phyloP scores from a whole-genome alignment of 805 yeast species.

The Metschnikowia hibisci region DNA sequence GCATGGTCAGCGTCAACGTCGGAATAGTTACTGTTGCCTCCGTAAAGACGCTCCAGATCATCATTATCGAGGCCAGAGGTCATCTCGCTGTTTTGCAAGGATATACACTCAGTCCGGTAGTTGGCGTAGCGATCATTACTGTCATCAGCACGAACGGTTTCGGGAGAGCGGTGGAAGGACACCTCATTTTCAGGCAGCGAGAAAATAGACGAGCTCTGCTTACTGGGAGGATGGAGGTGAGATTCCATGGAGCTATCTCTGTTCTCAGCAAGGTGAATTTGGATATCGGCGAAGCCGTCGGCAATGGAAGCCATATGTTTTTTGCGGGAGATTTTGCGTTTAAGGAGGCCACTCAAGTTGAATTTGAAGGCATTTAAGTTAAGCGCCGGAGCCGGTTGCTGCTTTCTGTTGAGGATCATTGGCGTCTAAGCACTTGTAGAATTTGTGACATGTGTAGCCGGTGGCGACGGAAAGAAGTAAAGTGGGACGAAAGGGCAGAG shows the following conservation, averaged over 20 bases:
- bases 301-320: slow-evolving; percentile 14
- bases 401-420: slow-evolving; percentile 16
- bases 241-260: slow-evolving; percentile 4
- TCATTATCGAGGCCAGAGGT: slow-evolving; percentile 20
- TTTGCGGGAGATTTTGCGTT: slow-evolving; percentile 17
- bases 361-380: slow-evolving; percentile 7
- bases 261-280: slow-evolving; percentile 2
- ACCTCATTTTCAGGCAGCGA: slow-evolving; percentile 1
- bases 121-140: slow-evolving; percentile 20
- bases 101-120: slow-evolving; percentile 35
- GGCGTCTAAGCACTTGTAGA: not conserved
- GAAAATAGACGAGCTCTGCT: slow-evolving; percentile 4
- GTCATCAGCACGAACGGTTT: not conserved
- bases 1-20: not conserved
- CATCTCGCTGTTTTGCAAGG: slow-evolving; percentile 38
- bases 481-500: not conserved
- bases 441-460: not conserved
- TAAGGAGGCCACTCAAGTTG: slow-evolving; percentile 19
- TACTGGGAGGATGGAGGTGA: not conserved
- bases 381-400: slow-evolving; percentile 9
- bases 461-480: not conserved
- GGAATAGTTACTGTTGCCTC: slow-evolving; percentile 1
- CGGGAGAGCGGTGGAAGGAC: not conserved
- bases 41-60: slow-evolving; percentile 1
- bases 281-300: slow-evolving; percentile 7